phyloP scores from a whole-genome alignment of 495 filamentous ascomycete genomes.

The Chlorociboria aeruginascens region DNA sequence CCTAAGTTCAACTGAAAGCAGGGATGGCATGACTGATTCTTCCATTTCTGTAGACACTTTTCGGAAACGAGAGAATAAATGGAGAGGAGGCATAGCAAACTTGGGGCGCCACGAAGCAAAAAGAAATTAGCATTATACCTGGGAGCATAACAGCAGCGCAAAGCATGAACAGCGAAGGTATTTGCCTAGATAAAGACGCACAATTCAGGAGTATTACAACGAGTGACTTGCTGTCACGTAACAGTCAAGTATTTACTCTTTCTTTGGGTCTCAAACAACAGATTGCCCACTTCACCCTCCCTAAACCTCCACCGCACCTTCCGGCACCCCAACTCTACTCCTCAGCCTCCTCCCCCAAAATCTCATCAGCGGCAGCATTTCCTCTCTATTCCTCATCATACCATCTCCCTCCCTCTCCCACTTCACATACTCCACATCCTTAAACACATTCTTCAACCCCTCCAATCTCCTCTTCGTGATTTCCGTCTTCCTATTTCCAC shows the following conservation, averaged over 20 bases:
- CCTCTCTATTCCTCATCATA: constrained; percentile 74
- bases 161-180: neutral
- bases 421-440: constrained; percentile 56
- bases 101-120: too few relatives aligned
- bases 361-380: constrained; percentile 87
- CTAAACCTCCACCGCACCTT: constrained; percentile 17
- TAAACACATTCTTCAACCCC: constrained; percentile 53
- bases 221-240: neutral
- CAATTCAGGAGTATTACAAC: too few relatives aligned
- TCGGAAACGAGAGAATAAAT: too few relatives aligned
- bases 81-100: too few relatives aligned
- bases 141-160: too few relatives aligned
- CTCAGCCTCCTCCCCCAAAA: constrained; percentile 73
- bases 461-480: constrained; percentile 53
- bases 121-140: too few relatives aligned
- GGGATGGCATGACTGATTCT: too few relatives aligned
- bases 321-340: constrained; percentile 33
- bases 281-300: neutral
- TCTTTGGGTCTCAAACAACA: neutral
- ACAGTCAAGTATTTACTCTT: neutral
- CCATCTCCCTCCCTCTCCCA: constrained; percentile 66
- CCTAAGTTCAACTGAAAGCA: too few relatives aligned
- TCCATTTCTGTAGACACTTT: too few relatives aligned
- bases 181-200: neutral
- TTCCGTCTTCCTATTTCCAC: constrained; percentile 47